Evolutionary conservation across 1,284 basidiomycete genomes (phyloP).

Genomic region (Moniliella sp.): DNA sequence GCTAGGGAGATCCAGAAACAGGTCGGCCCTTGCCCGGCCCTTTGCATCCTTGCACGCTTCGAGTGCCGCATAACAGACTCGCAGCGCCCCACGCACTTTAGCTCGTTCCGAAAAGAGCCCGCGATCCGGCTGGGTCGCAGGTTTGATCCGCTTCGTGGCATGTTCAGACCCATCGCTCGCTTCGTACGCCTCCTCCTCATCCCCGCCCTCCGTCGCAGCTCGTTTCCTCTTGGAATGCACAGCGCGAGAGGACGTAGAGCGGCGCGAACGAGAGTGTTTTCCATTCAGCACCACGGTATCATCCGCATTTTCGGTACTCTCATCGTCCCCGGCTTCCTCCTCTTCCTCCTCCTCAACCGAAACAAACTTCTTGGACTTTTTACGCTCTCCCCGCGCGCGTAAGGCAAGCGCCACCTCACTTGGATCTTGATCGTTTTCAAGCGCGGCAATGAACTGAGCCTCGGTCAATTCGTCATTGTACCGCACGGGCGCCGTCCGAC

Average conservation of each 20-base stretch:
- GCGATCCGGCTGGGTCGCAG: conserved; percentile 55
- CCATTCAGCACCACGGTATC: no score
- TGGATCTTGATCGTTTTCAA: conserved; percentile 69
- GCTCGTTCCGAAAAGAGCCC: conserved; percentile 13
- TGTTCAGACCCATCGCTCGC: neutral
- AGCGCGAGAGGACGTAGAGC: no score
- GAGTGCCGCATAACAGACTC: no score
- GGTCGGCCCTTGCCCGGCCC: no score
- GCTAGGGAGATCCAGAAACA: conserved; percentile 21
- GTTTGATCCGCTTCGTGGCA: conserved; percentile 39
- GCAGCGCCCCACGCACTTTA: conserved; percentile 1
- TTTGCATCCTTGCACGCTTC: no score
- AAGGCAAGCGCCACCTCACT: conserved; percentile 18
- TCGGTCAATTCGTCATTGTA: conserved; percentile 87
- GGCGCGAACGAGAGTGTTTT: no score
- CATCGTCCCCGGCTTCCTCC: no score
- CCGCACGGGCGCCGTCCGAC: conserved; percentile 62
- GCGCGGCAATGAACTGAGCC: conserved; percentile 52
- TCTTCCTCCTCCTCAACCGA: no score
- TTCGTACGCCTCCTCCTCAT: conserved; percentile 17
- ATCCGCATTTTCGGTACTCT: no score
- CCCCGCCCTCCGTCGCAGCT: conserved; percentile 16
- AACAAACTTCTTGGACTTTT: no score
- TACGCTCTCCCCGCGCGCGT: no score
- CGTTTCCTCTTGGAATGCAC: no score